Base-by-base conservation (phyloP, 768 basidiomycete species). In the Suillus ampliporus region DNA sequence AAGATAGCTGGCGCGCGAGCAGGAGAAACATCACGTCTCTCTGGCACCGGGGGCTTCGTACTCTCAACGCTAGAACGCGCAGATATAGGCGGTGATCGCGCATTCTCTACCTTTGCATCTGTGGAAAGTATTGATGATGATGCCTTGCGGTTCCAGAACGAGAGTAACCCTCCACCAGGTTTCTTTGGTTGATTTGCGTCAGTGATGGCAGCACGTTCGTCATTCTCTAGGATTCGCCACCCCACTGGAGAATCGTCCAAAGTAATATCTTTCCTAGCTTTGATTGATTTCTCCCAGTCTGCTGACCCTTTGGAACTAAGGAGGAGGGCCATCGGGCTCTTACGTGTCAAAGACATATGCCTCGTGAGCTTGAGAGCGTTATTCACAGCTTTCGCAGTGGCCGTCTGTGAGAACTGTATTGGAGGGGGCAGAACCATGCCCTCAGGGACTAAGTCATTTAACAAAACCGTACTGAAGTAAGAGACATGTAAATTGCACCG, bases 221-320 rank as follows among this genome's bases (percentile, higher is more conserved):
- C 80, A 64, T 86, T 86, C 60, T 89, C 86, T 14, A 91, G 74
- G 37, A 91, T 83, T 63, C 87, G 80, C 92, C 91, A 91, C 5
- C 91, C 92, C 17, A 81, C 74, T n/a, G 87, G 90, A 8, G 86
- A 65, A 43, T 81, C 73, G 23, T 91, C 88, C 28, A 78, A 77
- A 31, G 77, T 65, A 40, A 78, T 62, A 13, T 84, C 84, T 35
- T 82, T 80, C 52, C 77, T 78, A 3, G 84, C 77, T 72, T 86
- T 90, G 0, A 92, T 77, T 19, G 88, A 83, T 7, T 80, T 80
- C 71, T 92, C 89, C 92, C 92, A 94, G 23, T 90, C 86, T 21
- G 84, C 83, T 5, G 89, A 88, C 1, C 91, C 91, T 73, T 89
- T 91, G 1, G 89, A 86, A 6, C 86, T 80, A 46, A 91, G 69